Conservation (phyloP, 371 early-diverging fungal genomes). For the Umbelopsis sp. region DNA sequence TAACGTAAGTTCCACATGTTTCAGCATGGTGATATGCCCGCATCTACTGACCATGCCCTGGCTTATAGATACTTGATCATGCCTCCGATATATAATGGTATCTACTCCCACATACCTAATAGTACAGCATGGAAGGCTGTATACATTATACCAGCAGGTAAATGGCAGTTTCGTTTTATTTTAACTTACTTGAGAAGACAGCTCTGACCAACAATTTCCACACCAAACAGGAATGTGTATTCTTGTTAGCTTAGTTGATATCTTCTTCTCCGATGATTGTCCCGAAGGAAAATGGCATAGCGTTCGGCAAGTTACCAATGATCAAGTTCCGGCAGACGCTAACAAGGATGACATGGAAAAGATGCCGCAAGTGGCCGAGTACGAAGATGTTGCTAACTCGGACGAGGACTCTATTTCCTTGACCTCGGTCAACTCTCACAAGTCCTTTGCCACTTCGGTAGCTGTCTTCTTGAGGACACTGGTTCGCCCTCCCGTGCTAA, state of each 20-base stretch:
- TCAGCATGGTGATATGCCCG: not conserved
- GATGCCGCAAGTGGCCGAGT: not conserved
- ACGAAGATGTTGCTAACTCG: not conserved
- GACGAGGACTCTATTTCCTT: slow-evolving; percentile 22
- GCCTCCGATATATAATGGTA: slow-evolving; percentile 50
- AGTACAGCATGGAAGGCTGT: slow-evolving; percentile 47
- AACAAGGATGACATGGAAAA: slow-evolving; percentile 19
- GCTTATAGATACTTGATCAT: slow-evolving; percentile 45
- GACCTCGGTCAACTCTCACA: slow-evolving; percentile 21
- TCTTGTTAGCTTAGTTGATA: slow-evolving; percentile 37
- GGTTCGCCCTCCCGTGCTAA: slow-evolving; percentile 38
- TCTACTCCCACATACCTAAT: slow-evolving; percentile 28
- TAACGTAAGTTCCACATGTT: slow-evolving; percentile 28
- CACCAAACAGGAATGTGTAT: slow-evolving; percentile 29
- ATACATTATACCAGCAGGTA: slow-evolving; percentile 47
- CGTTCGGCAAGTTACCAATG: not conserved
- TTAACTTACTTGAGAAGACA: not conserved
- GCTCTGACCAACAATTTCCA: not conserved
- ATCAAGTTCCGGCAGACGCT: not conserved
- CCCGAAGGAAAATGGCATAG: slow-evolving; percentile 45
- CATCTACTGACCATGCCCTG: not conserved
- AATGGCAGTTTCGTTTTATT: not conserved
- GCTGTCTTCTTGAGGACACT: slow-evolving; percentile 17
- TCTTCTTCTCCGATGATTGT: slow-evolving; percentile 46
- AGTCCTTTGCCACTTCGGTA: slow-evolving; percentile 11